Base-by-base conservation (phyloP, 2,329 filamentous ascomycete species). In the Davidsoniella neocaledoniae region DNA sequence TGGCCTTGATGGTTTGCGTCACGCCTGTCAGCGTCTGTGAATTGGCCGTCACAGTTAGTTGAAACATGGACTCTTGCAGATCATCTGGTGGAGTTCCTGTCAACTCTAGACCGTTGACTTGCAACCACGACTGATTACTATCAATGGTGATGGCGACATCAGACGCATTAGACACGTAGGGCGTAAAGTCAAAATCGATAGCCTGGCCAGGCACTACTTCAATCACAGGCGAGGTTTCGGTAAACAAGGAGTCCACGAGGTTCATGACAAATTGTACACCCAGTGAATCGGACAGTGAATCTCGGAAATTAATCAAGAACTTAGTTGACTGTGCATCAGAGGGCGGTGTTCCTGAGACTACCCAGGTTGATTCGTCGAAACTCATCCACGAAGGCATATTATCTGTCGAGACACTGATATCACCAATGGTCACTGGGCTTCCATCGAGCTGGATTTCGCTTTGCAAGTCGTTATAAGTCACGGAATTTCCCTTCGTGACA, bases 381-480 rank as follows among this genome's bases (percentile, higher is more conserved):
- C 66, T 65, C 23, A 93, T 62, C 87, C 87, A 94, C 2, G 66
- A 59, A 0, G 86, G 85, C 10, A 78, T 60, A 23, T 72, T 64
- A 1, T 72, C 54, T 0, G 64, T 68, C 1, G 69, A 67, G 5
- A 77, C 68, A 1, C 69, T 68, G 29, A 88, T 57, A 26, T 79
- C 70, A 0, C 65, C 64, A 3, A 67, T 60, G 3, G 62, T 61
- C 2, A 79, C 64, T 1, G 66, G 59, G 38, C 69, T 61, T 5
- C 72, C 72, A 60, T 86, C 81, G 9, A 86, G 59, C 41, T 67
- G 69, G 41, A 87, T 65, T 5, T 64, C 65, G 1, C 66, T 60
- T 7, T 61, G 59, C 12, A 86, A 66, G 2, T 66, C 67, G 1
- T 66, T 63, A 55, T 79, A 83, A 5, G 60, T 63, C 17, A 86